Evolutionary conservation across 2,329 filamentous ascomycete genomes (phyloP).

Genomic region (Metarhizium album): DNA sequence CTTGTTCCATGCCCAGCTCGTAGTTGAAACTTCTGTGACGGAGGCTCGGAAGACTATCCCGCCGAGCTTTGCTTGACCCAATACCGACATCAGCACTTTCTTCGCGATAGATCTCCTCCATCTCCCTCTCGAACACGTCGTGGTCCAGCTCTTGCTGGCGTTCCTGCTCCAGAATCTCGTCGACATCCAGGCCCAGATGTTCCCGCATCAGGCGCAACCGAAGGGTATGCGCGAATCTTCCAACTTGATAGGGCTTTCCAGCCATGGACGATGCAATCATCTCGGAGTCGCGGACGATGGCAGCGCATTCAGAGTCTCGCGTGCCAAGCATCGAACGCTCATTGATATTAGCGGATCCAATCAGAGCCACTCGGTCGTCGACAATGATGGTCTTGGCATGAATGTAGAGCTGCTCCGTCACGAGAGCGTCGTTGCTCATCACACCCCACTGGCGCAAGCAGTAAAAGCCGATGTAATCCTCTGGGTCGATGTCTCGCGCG

Average conservation of each 20-base stretch:
- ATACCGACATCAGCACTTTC: conserved; percentile 11
- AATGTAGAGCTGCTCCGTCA: conserved; percentile 95
- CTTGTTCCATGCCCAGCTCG: conserved; percentile 35
- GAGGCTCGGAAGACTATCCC: conserved; percentile 17
- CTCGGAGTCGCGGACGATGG: conserved; percentile 83
- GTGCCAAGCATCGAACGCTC: conserved; percentile 90
- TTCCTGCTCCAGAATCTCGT: conserved; percentile 76
- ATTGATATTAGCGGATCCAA: conserved; percentile 97
- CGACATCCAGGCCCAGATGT: conserved; percentile 90
- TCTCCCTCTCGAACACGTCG: conserved; percentile 45
- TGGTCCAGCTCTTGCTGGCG: conserved; percentile 55
- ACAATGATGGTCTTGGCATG: conserved; percentile 96
- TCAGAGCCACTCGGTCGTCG: conserved; percentile 85
- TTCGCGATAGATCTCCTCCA: conserved; percentile 51
- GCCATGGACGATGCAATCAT: conserved; percentile 90
- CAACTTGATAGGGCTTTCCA: conserved; percentile 78
- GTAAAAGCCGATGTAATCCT: conserved; percentile 94
- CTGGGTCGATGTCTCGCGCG: conserved; percentile 73
- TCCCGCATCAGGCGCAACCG: conserved; percentile 93
- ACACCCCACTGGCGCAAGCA: conserved; percentile 86
- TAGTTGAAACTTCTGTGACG: conserved; percentile 57
- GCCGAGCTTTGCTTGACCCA: conserved; percentile 26
- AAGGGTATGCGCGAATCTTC: conserved; percentile 83
- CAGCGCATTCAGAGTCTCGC: conserved; percentile 84
- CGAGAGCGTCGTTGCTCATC: conserved; percentile 73